These are phyloP conservation scores for Elaphomyces granulatus DNA, from an alignment of 495 filamentous ascomycete species.

Conservation along the genomic window DNA sequence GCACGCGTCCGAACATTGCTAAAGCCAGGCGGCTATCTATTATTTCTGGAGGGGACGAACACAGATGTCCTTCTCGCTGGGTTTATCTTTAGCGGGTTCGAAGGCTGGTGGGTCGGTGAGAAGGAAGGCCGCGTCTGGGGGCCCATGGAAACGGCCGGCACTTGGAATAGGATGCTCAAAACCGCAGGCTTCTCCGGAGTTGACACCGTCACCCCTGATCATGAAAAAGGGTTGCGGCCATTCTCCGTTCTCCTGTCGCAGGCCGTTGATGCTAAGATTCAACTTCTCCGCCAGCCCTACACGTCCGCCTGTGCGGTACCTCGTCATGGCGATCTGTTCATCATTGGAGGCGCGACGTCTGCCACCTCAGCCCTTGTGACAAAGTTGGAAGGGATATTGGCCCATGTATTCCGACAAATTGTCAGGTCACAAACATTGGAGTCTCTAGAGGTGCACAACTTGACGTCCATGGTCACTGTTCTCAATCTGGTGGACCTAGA, in stretches of 20 bases:
- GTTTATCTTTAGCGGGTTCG: constrained; percentile 25
- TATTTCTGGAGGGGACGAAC: constrained; percentile 31
- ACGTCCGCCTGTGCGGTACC: constrained; percentile 2
- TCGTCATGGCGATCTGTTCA: constrained; percentile 10
- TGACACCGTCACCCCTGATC: constrained; percentile 20
- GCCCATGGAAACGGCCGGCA: constrained; percentile 16
- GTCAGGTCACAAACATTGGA: constrained; percentile 8
- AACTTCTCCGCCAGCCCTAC: constrained; percentile 17
- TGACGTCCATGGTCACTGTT: constrained; percentile 14
- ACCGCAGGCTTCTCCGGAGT: constrained; percentile 33
- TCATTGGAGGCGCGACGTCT: constrained; percentile 14
- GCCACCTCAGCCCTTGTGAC: constrained; percentile 5
- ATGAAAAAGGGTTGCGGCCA: constrained; percentile 10
- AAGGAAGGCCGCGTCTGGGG: constrained; percentile 26
- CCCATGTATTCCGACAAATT: constrained; percentile 4
- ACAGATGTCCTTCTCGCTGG: constrained; percentile 8
- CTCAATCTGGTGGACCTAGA: constrained; percentile 34
- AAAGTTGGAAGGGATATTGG: constrained; percentile 6
- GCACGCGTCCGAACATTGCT: constrained; percentile 17
- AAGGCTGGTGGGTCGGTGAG: constrained; percentile 39
- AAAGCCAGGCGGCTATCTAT: constrained; percentile 39
- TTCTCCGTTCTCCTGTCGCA: constrained; percentile 30
- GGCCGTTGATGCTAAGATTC: constrained; percentile 28
- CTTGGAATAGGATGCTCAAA: constrained; percentile 29
- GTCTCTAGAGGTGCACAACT: background rate